phyloP scores from a whole-genome alignment of 805 yeast genomes.

The Yarrowia deformans region DNA sequence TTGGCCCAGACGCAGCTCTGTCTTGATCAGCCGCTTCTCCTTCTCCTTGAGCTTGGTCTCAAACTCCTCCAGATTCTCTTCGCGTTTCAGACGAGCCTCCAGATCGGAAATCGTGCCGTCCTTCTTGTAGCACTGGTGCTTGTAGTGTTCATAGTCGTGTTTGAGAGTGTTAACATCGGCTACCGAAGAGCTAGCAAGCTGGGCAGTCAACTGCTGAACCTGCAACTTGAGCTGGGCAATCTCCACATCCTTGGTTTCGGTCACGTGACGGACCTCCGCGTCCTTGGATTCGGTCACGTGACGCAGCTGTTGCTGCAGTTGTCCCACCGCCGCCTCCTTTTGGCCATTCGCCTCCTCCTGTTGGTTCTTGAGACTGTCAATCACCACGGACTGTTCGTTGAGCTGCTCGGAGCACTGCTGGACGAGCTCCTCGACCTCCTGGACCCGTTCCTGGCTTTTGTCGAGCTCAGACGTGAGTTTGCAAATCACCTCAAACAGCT shows the following conservation, averaged over 20 bases:
- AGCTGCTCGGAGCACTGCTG: background rate
- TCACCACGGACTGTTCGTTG: background rate
- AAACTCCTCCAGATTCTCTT: background rate
- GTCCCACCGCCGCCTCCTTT: background rate
- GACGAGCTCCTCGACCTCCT: background rate
- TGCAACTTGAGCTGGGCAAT: background rate
- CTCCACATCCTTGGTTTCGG: background rate
- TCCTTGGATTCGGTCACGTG: background rate
- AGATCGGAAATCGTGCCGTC: background rate
- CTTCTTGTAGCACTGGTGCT: constrained; percentile 6
- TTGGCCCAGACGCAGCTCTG: constrained; percentile 22
- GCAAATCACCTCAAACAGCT: constrained; percentile 3
- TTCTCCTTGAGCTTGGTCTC: background rate
- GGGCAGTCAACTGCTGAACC: background rate
- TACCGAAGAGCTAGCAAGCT: background rate
- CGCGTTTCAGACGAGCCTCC: background rate
- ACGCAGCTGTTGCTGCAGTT: background rate
- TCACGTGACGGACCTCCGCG: background rate
- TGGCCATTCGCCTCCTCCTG: background rate
- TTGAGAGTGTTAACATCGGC: background rate
- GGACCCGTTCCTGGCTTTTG: background rate
- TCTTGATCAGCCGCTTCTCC: constrained; percentile 4
- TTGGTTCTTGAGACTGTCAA: background rate
- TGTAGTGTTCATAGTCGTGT: constrained; percentile 15
- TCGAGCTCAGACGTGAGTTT: background rate